Percentiles rank a stretch among this genome's conserved stretches.
Conservation (phyloP, 2,329 filamentous ascomycete genomes). For the Neopestalotiopsis rosae region DNA sequence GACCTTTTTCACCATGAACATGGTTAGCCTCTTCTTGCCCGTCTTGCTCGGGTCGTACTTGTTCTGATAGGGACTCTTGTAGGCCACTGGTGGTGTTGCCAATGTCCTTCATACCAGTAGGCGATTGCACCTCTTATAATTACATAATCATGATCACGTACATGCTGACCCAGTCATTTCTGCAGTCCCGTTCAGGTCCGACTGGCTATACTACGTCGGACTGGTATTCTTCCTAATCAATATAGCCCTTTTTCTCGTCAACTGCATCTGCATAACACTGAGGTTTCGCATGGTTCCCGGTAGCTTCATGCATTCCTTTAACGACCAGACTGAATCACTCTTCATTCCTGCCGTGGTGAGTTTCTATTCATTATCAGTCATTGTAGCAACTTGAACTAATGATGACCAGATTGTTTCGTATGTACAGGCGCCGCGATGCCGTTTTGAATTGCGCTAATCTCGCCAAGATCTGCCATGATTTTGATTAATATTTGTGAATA, state of each 20-base stretch:
- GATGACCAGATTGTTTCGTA: constrained; percentile 20
- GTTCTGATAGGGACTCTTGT: constrained; percentile 16
- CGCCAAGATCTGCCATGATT: constrained; percentile 70
- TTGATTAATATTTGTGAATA: constrained; percentile 82
- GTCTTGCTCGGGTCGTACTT: neutral
- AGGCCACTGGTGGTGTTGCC: constrained; percentile 62
- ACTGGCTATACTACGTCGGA: constrained; percentile 64
- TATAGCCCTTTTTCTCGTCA: constrained; percentile 64
- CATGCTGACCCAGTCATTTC: neutral
- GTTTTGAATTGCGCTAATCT: neutral
- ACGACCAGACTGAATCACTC: constrained; percentile 78
- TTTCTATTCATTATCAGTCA: constrained; percentile 17
- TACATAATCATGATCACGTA: neutral
- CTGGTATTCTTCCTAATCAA: constrained; percentile 68
- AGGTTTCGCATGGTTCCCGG: constrained; percentile 74
- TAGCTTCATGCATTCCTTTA: constrained; percentile 73
- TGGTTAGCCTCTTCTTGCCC: constrained; percentile 31
- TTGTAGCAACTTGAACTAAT: constrained; percentile 1
- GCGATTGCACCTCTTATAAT: constrained; percentile 23
- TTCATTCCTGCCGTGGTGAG: constrained; percentile 74
- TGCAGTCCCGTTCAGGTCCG: constrained; percentile 57
- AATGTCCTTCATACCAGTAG: constrained; percentile 61
- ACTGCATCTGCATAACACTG: constrained; percentile 67
- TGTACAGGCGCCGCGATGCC: constrained; percentile 15
- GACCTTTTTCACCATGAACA: constrained; percentile 76